A percentile compares a stretch with the other conserved stretches of the same genome.
Conservation (phyloP, 2,329 filamentous ascomycete species). For the Aspergillus brunneoviolaceus region DNA sequence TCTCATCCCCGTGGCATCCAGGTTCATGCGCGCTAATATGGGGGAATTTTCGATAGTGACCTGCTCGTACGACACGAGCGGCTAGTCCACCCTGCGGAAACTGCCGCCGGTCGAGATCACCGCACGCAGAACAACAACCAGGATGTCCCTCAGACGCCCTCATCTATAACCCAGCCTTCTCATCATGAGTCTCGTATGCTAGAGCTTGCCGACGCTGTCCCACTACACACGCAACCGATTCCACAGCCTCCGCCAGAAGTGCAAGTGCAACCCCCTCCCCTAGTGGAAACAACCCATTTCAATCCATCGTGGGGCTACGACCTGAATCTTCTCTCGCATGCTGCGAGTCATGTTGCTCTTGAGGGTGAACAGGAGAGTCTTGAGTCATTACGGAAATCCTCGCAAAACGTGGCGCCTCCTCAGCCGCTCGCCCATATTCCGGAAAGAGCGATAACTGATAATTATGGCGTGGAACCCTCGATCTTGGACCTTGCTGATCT, state of each 20-base stretch:
- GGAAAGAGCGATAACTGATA: constrained; percentile 43
- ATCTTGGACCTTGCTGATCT: constrained; percentile 48
- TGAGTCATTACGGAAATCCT: constrained; percentile 38
- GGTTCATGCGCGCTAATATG: constrained; percentile 24
- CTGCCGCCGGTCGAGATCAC: constrained; percentile 40
- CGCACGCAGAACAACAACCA: constrained; percentile 33
- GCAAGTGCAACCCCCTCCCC: constrained; percentile 38
- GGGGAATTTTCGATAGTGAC: constrained; percentile 37
- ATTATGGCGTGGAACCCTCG: constrained; percentile 46
- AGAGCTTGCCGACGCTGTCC: constrained; percentile 46
- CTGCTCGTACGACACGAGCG: constrained; percentile 52
- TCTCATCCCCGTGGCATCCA: constrained; percentile 2
- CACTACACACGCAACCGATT: constrained; percentile 40
- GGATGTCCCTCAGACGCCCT: constrained; percentile 35
- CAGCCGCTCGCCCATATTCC: constrained; percentile 36
- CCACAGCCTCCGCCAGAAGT: constrained; percentile 37
- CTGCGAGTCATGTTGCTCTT: constrained; percentile 50
- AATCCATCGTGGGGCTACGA: constrained; percentile 54
- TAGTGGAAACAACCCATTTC: constrained; percentile 47
- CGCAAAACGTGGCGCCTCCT: constrained; percentile 33
- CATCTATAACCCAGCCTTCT: constrained; percentile 38
- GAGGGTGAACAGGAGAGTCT: constrained; percentile 46
- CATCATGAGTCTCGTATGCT: constrained; percentile 47
- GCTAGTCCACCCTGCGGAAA: constrained; percentile 48
- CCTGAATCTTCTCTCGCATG: constrained; percentile 49